A percentile compares a stretch with the other conserved stretches of the same genome.
Conservation (phyloP, 2,329 filamentous ascomycete species). For the Orbilia javanica region DNA sequence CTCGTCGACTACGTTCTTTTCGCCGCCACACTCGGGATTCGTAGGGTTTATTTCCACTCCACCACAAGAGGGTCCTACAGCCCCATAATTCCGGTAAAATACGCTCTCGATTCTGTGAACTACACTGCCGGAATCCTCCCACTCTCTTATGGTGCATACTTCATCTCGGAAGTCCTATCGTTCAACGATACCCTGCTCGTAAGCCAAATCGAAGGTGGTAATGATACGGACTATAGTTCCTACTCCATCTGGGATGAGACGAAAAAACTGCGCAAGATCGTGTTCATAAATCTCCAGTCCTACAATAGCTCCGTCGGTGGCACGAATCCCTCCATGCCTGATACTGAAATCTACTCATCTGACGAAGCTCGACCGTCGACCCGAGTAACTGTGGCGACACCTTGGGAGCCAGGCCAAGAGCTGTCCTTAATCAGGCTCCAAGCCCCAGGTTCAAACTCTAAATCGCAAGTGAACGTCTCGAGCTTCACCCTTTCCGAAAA, state of each 20-base stretch:
- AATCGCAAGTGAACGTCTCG: constrained; percentile 44
- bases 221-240: constrained; percentile 46
- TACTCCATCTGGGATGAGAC: constrained; percentile 49
- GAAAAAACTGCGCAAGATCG: constrained; percentile 42
- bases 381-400: constrained; percentile 31
- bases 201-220: constrained; percentile 21
- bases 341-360: constrained; percentile 27
- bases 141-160: constrained; percentile 50
- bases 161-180: constrained; percentile 43
- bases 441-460: constrained; percentile 46
- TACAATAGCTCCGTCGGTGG: constrained; percentile 32
- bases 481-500: constrained; percentile 38
- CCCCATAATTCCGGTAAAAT: constrained; percentile 28
- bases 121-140: constrained; percentile 39
- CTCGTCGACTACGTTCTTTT: constrained; percentile 61
- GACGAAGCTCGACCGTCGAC: constrained; percentile 23
- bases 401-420: constrained; percentile 33
- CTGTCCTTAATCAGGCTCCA: constrained; percentile 43
- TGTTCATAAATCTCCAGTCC: constrained; percentile 43
- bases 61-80: constrained; percentile 60
- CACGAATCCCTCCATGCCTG: constrained; percentile 12
- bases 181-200: constrained; percentile 39
- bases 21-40: constrained; percentile 60
- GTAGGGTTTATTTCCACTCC: constrained; percentile 60
- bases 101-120: neutral